Conservation (phyloP, 306 rosid species). For the Purshia tridentata region DNA sequence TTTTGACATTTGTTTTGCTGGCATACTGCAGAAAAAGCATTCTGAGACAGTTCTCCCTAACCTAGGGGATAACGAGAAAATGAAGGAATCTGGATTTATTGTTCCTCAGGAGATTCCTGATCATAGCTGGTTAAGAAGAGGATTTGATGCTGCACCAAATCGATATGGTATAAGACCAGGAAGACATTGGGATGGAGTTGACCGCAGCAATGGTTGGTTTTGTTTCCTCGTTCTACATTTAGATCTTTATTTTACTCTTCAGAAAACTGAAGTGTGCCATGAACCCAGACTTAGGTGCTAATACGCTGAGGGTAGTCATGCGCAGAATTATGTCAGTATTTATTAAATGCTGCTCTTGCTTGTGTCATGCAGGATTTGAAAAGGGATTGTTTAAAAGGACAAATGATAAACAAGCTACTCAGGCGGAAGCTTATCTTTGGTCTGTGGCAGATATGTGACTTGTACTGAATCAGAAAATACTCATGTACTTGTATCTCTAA, state of each 20-base stretch:
- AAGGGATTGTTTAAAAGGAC: conserved; percentile 64
- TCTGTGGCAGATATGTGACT: conserved; percentile 85
- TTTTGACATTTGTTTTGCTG: conserved; percentile 26
- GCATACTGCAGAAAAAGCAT: conserved; percentile 57
- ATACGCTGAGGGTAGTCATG: neutral
- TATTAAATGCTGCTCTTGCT: conserved; percentile 15
- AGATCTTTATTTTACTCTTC: neutral
- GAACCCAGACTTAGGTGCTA: neutral
- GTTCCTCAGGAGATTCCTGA: conserved; percentile 82
- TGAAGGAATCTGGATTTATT: conserved; percentile 83
- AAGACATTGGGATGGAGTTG: conserved; percentile 97
- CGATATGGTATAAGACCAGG: conserved; percentile 84
- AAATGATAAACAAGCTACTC: conserved; percentile 71
- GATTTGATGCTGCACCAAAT: conserved; percentile 73
- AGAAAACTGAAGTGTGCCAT: neutral
- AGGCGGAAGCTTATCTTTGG: conserved; percentile 90
- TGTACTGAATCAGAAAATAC: neutral
- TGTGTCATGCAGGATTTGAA: conserved; percentile 58
- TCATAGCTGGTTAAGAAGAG: conserved; percentile 87
- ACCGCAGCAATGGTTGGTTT: conserved; percentile 84
- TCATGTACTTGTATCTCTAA: neutral
- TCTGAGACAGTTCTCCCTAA: conserved; percentile 51
- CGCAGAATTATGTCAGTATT: neutral
- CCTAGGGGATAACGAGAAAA: conserved; percentile 67
- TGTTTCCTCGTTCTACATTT: neutral